phyloP scores from a whole-genome alignment of 768 basidiomycete species.

The Kondoa malvinella region DNA sequence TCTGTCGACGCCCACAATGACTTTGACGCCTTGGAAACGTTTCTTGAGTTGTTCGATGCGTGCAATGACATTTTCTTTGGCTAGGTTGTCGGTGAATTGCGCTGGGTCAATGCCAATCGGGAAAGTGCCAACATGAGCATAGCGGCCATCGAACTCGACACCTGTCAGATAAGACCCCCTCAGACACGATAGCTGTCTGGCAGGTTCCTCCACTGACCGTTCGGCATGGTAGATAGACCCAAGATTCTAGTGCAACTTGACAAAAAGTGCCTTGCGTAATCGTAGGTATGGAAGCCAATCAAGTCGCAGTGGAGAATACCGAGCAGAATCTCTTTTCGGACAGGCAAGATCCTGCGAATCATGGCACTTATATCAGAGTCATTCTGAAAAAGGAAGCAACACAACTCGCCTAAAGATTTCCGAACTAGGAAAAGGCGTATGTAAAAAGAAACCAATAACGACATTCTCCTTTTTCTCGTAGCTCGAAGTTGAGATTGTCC shows the following conservation, averaged over 20 bases:
- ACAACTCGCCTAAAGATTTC: slow-evolving; percentile 75
- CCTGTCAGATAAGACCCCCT: slow-evolving; percentile 28
- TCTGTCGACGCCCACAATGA: slow-evolving; percentile 95
- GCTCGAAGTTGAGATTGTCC: neutral
- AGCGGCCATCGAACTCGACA: slow-evolving; percentile 83
- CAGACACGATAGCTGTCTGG: neutral
- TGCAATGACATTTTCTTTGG: slow-evolving; percentile 59
- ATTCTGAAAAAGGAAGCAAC: slow-evolving; percentile 7
- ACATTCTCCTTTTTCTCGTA: slow-evolving; percentile 32
- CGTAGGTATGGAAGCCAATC: slow-evolving; percentile 98
- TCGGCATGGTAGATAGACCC: slow-evolving; percentile 87
- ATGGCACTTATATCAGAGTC: neutral
- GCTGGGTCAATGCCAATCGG: slow-evolving; percentile 94
- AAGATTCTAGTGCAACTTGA: slow-evolving; percentile 95
- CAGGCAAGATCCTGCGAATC: slow-evolving; percentile 71
- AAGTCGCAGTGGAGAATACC: slow-evolving; percentile 90
- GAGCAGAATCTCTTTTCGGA: slow-evolving; percentile 90
- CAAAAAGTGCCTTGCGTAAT: slow-evolving; percentile 97
- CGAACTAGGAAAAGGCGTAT: slow-evolving; percentile 93
- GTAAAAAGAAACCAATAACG: slow-evolving; percentile 96
- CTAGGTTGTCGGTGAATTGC: slow-evolving; percentile 73
- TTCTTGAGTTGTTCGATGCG: slow-evolving; percentile 68
- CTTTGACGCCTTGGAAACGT: slow-evolving; percentile 82
- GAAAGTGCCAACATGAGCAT: slow-evolving; percentile 95
- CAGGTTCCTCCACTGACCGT: slow-evolving; percentile 35